phyloP scores from a whole-genome alignment of 208 protist genomes.

The Borovskyia barvae region DNA sequence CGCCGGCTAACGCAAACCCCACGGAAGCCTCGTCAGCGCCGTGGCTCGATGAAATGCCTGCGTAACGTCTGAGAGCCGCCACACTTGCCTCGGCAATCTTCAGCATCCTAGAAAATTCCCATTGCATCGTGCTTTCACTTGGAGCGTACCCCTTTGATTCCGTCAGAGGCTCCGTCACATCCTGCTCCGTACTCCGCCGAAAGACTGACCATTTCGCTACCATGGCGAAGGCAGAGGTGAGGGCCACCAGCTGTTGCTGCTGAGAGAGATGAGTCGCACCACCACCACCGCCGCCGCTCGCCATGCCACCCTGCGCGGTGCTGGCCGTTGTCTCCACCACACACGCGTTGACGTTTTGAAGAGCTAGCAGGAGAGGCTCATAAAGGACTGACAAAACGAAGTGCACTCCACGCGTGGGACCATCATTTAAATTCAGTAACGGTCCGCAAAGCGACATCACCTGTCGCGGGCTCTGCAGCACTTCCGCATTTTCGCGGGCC shows the following conservation, averaged over 20 bases:
- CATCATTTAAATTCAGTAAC: slow-evolving; percentile 63
- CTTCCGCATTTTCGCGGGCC: slow-evolving; percentile 30
- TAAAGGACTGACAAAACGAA: slow-evolving; percentile 58
- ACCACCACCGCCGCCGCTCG: slow-evolving; percentile 2
- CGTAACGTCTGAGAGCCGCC: slow-evolving; percentile 9
- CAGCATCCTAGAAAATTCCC: slow-evolving; percentile 5
- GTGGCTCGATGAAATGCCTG: neutral
- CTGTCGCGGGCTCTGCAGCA: slow-evolving; percentile 50
- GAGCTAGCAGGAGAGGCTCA: slow-evolving; percentile 34
- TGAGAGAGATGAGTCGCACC: neutral
- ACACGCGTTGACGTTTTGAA: slow-evolving; percentile 19
- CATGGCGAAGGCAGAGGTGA: slow-evolving; percentile 66
- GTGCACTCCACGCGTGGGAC: slow-evolving; percentile 32
- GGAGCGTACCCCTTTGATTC: neutral
- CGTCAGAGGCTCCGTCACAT: no score
- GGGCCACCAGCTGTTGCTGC: slow-evolving; percentile 39
- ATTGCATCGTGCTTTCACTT: neutral
- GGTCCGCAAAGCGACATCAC: slow-evolving; percentile 81
- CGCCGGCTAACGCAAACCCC: slow-evolving; percentile 8
- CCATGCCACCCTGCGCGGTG: neutral
- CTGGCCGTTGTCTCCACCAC: neutral
- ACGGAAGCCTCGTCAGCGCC: slow-evolving; percentile 2
- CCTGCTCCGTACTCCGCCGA: neutral
- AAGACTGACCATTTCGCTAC: slow-evolving; percentile 29
- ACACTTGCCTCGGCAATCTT: slow-evolving; percentile 17